phyloP scores from a whole-genome alignment of 2,329 filamentous ascomycete species.

The Cladosporium oxysporum region DNA sequence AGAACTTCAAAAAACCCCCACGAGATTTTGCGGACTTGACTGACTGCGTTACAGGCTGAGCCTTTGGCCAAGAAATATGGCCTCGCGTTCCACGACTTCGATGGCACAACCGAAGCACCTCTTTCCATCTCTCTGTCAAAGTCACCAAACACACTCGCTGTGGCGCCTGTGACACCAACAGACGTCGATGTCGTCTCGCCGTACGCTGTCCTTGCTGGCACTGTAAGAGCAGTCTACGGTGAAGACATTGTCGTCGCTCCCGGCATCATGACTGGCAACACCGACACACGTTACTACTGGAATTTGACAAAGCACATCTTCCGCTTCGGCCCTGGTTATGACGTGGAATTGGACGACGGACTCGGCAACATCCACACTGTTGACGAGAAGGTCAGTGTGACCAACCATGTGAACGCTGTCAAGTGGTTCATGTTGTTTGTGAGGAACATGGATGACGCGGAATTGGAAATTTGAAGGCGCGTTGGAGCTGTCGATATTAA shows the following conservation, averaged over 20 bases:
- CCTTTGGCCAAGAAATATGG: conserved; percentile 53
- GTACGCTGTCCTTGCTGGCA: conserved; percentile 42
- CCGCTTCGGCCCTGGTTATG: conserved; percentile 39
- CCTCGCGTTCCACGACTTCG: conserved; percentile 51
- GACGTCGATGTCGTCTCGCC: conserved; percentile 38
- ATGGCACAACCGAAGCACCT: conserved; percentile 41
- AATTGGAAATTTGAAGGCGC: conserved; percentile 28
- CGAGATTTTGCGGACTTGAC: background rate
- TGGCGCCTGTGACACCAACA: conserved; percentile 40
- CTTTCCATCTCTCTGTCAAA: conserved; percentile 35
- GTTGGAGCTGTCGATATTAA: background rate
- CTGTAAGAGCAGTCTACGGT: conserved; percentile 47
- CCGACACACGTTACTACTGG: conserved; percentile 40
- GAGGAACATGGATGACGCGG: conserved; percentile 49
- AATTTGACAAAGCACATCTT: conserved; percentile 40
- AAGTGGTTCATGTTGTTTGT: conserved; percentile 48
- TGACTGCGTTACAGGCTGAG: conserved; percentile 13
- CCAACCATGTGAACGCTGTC: conserved; percentile 46
- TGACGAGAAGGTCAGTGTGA: conserved; percentile 38
- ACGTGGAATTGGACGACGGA: conserved; percentile 31
- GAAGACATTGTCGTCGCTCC: conserved; percentile 41
- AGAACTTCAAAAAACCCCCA: background rate
- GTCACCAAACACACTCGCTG: conserved; percentile 30
- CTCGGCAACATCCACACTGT: conserved; percentile 39
- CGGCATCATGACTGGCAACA: conserved; percentile 41